These are phyloP conservation scores for Lasiodiplodia gonubiensis DNA, from an alignment of 2,329 filamentous ascomycete genomes.

Conservation along the genomic window DNA sequence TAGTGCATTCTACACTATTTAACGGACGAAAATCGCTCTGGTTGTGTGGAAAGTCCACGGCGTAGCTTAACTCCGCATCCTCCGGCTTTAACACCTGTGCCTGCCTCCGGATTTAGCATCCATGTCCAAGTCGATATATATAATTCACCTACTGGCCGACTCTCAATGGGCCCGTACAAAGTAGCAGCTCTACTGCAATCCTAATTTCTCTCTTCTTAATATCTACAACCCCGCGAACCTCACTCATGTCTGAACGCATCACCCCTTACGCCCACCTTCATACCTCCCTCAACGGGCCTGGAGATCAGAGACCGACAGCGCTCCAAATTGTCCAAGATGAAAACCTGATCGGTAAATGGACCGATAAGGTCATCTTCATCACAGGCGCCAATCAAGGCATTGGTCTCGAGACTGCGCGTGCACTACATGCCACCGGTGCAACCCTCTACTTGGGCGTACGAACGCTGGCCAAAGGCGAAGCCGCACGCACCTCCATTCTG, in stretches of 20 bases:
- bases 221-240: neutral
- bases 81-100: too few relatives aligned
- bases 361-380: constrained; percentile 24
- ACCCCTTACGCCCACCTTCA: constrained; percentile 33
- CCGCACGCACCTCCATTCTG: constrained; percentile 39
- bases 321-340: constrained; percentile 49
- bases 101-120: too few relatives aligned
- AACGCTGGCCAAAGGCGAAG: constrained; percentile 32
- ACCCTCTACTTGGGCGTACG: constrained; percentile 39
- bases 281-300: constrained; percentile 40
- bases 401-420: constrained; percentile 8
- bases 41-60: neutral
- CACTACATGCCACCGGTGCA: constrained; percentile 35
- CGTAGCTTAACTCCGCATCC: neutral
- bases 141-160: neutral
- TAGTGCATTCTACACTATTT: neutral
- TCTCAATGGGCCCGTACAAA: neutral
- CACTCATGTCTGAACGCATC: constrained; percentile 8
- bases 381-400: constrained; percentile 40
- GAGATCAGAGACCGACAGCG: constrained; percentile 51
- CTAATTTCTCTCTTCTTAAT: neutral
- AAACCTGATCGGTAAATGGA: constrained; percentile 33
- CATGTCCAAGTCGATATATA: neutral
- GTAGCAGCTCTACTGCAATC: neutral
- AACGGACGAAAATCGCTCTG: neutral